Conservation (phyloP, 75 land plant genomes). For the Cryptomeria japonica region DNA sequence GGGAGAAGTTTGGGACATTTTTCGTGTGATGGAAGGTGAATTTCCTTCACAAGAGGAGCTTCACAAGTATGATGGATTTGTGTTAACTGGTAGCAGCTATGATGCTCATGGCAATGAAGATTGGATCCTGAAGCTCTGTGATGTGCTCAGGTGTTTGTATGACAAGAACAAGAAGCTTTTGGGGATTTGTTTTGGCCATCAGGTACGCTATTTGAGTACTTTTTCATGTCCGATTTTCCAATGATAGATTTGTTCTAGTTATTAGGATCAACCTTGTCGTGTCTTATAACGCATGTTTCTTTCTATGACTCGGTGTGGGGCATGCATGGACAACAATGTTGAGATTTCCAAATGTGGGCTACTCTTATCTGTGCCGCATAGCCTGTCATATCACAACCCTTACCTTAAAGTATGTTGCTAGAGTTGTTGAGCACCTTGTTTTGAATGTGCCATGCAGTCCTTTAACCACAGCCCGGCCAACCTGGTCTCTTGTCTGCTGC, state of each 20-base stretch:
- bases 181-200: slow-evolving; percentile 51
- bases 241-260: background rate
- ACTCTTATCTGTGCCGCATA: too few species aligned
- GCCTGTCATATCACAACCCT: too few species aligned
- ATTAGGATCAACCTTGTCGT: background rate
- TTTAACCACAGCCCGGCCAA: too few species aligned
- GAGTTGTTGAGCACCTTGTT: too few species aligned
- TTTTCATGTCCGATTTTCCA: background rate
- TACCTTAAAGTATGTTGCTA: too few species aligned
- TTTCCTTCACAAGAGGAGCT: slow-evolving; percentile 22
- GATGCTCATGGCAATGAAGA: slow-evolving; percentile 31
- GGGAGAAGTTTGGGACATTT: slow-evolving; percentile 32
- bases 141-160: slow-evolving; percentile 14
- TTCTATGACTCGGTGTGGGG: background rate
- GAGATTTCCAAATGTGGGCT: too few species aligned
- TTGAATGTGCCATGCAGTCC: too few species aligned
- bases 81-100: slow-evolving; percentile 31
- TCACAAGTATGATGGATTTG: slow-evolving; percentile 28
- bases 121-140: slow-evolving; percentile 35
- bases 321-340: too few species aligned
- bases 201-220: slow-evolving; percentile 17
- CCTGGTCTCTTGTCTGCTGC: too few species aligned
- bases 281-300: background rate
- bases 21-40: slow-evolving; percentile 23
- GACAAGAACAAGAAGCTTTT: slow-evolving; percentile 22